These are phyloP conservation scores for Stygiomarasmius scandens DNA, from an alignment of 1,284 basidiomycete species.

Conservation along the genomic window DNA sequence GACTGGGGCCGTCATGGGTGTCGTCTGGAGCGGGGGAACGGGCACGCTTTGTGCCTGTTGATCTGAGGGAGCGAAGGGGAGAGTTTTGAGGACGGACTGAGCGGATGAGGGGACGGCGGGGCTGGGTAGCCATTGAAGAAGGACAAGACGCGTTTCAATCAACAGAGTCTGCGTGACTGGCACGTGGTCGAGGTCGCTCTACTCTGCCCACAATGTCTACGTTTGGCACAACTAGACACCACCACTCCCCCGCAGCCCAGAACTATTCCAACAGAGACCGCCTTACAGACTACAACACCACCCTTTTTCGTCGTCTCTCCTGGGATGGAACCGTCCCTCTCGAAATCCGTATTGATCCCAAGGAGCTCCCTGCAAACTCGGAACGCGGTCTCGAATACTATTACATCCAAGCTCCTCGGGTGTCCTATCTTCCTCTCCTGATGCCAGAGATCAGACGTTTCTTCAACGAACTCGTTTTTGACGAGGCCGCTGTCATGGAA, in stretches of 20 bases:
- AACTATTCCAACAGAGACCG: constrained; percentile 52
- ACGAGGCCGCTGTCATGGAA: constrained; percentile 71
- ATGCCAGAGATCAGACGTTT: constrained; percentile 85
- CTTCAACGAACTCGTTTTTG: constrained; percentile 87
- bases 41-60: constrained; percentile 51
- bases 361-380: constrained; percentile 84
- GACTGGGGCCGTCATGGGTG: constrained; percentile 33
- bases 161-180: too few relatives aligned
- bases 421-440: constrained; percentile 89
- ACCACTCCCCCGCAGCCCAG: constrained; percentile 50
- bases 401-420: constrained; percentile 84
- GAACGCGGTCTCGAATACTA: constrained; percentile 86
- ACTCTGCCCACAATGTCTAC: constrained; percentile 69
- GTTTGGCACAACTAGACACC: constrained; percentile 59
- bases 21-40: constrained; percentile 59
- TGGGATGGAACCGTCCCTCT: constrained; percentile 88
- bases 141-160: not conserved
- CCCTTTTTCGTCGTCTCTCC: constrained; percentile 77
- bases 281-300: constrained; percentile 59
- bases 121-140: constrained; percentile 26
- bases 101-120: constrained; percentile 30
- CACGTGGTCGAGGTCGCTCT: too few relatives aligned
- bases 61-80: constrained; percentile 28
- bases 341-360: constrained; percentile 81
- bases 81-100: constrained; percentile 33